Percentiles rank a stretch among this genome's conserved stretches.
These are phyloP conservation scores for Aspergillus niger DNA, from an alignment of 2,329 filamentous ascomycete genomes.

Conservation along the genomic window DNA sequence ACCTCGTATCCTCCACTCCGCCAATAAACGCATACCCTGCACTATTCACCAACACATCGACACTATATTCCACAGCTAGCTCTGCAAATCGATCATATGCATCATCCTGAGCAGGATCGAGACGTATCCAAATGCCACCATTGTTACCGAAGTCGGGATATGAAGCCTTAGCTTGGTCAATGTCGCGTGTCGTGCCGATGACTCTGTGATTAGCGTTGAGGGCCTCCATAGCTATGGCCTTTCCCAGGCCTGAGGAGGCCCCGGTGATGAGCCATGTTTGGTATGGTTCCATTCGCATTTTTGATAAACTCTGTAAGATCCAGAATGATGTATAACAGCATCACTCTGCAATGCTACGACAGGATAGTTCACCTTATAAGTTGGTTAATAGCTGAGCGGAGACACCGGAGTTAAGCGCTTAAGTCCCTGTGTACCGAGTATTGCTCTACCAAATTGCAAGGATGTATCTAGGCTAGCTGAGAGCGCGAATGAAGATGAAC, in stretches of 20 bases:
- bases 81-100: conserved; percentile 1
- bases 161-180: background rate
- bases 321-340: no score
- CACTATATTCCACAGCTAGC: background rate
- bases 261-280: conserved; percentile 15
- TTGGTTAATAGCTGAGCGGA: background rate
- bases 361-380: background rate
- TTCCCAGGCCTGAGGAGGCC: conserved; percentile 14
- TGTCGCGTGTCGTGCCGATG: conserved; percentile 9
- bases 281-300: no score
- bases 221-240: conserved; percentile 4
- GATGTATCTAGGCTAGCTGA: no score
- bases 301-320: no score
- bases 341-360: no score
- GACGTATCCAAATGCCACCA: conserved; percentile 9
- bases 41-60: conserved; percentile 15
- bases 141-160: background rate
- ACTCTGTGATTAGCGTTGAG: conserved; percentile 8
- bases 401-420: background rate
- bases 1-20: conserved; percentile 7
- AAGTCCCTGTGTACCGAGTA: no score
- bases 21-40: conserved; percentile 15
- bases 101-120: conserved; percentile 1
- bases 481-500: no score
- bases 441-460: no score